phyloP scores from a whole-genome alignment of 352 stramenopile species.

The Globisporangium splendens region DNA sequence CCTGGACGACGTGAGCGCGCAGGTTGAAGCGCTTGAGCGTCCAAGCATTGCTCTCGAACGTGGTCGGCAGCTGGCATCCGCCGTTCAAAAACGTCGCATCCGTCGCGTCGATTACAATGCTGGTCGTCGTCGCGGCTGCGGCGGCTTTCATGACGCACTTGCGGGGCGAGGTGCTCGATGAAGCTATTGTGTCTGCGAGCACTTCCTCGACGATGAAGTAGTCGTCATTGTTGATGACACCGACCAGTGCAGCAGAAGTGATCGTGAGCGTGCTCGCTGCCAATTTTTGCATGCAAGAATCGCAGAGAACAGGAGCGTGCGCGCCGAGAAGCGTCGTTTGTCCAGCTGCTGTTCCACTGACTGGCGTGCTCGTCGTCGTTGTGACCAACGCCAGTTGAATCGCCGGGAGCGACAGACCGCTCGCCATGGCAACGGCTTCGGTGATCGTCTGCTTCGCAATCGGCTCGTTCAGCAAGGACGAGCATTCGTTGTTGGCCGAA shows the following conservation, averaged over 20 bases:
- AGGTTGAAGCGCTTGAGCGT: slow-evolving; percentile 62
- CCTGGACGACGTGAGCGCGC: slow-evolving; percentile 44
- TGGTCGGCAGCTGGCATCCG: slow-evolving; percentile 39
- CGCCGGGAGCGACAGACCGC: slow-evolving; percentile 24
- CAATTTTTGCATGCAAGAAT: slow-evolving; percentile 60
- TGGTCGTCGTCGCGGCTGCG: slow-evolving; percentile 9
- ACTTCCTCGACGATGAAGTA: slow-evolving; percentile 74
- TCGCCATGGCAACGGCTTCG: slow-evolving; percentile 23
- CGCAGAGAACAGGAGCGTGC: slow-evolving; percentile 39
- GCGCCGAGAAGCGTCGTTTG: slow-evolving; percentile 23
- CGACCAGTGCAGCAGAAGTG: slow-evolving; percentile 24
- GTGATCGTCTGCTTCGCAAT: slow-evolving; percentile 47
- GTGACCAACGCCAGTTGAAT: slow-evolving; percentile 45
- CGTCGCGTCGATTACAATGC: slow-evolving; percentile 23
- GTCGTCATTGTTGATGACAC: slow-evolving; percentile 15
- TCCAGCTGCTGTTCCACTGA: neutral
- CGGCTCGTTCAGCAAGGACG: slow-evolving; percentile 28
- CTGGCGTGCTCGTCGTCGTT: slow-evolving; percentile 18
- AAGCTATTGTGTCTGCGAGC: slow-evolving; percentile 11
- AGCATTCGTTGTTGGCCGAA: slow-evolving; percentile 52
- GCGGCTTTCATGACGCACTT: slow-evolving; percentile 39
- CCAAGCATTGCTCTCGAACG: slow-evolving; percentile 55
- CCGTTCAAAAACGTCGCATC: slow-evolving; percentile 21
- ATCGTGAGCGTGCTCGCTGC: slow-evolving; percentile 33
- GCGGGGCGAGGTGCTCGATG: slow-evolving; percentile 6